Evolutionary conservation across 2,329 filamentous ascomycete genomes (phyloP).

Genomic region (Penicillium oxalicum): DNA sequence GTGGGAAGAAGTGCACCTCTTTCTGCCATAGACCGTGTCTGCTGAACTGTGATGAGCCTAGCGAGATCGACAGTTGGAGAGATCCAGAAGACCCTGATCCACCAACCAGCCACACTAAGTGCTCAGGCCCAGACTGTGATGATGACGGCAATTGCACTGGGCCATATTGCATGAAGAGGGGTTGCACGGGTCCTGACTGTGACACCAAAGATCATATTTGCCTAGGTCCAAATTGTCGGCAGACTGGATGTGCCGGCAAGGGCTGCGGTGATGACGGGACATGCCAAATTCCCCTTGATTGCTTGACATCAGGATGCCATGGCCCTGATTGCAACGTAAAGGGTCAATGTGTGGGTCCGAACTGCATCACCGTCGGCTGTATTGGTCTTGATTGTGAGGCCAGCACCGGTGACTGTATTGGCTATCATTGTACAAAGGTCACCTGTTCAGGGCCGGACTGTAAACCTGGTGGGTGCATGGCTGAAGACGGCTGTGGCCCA

Average conservation of each 20-base stretch:
- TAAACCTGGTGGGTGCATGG: constrained; percentile 7
- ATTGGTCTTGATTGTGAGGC: constrained; percentile 6
- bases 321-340: constrained; percentile 7
- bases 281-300: constrained; percentile 1
- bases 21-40: constrained; percentile 11
- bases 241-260: constrained; percentile 9
- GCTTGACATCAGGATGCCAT: constrained; percentile 9
- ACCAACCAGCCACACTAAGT: constrained; percentile 6
- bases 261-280: not conserved
- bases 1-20: constrained; percentile 8
- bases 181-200: constrained; percentile 11
- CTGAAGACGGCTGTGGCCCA: constrained; percentile 6
- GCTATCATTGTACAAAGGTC: constrained; percentile 7
- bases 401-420: constrained; percentile 4
- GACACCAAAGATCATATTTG: constrained; percentile 3
- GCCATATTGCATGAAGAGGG: constrained; percentile 3
- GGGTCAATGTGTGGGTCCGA: constrained; percentile 4
- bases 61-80: constrained; percentile 3
- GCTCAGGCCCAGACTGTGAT: constrained; percentile 8
- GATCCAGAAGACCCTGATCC: constrained; percentile 12
- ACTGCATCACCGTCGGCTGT: constrained; percentile 12
- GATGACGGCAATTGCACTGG: constrained; percentile 3
- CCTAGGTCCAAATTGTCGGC: constrained; percentile 6
- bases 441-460: constrained; percentile 11
- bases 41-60: not conserved